Evolutionary conservation across 495 filamentous ascomycete species (phyloP), one percentile per base, ranked within the genome.

Genomic region (Neurospora sp.): DNA sequence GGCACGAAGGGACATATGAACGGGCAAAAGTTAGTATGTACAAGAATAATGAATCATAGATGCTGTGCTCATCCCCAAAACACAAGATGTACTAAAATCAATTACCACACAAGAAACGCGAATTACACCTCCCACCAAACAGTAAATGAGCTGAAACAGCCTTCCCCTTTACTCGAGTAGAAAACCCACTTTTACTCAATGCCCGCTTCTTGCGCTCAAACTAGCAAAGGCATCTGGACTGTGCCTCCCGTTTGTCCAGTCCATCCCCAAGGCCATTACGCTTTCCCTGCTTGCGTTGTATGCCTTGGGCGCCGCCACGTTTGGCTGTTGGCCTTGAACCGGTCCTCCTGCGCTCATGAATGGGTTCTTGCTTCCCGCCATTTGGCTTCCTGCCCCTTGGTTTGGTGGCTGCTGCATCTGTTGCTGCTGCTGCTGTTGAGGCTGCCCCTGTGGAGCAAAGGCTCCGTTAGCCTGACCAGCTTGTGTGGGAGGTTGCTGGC

Each of bases 211-310:
- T 44, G 93, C 90, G 80, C 94, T 98, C 79, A 99, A 84, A 77
- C 92, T 94, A n/a, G 94, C 91, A 88, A 98, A 99, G 39, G 96
- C 95, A 84, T 99, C 96, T 20, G 96, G 96, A 77, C 94, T 97
- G 81, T 98, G 94, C 62, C 95, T 86, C 10, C 95, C 94, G 75
- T 88, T 89, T 46, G 87, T 90, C 84, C 85, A 86, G 86, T 90
- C 84, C 90, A 89, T 54, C 76, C 89, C 90, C 75, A 81, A 84
- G 72, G 84, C 92, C 80, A 97, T 93, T 73, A 96, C 91, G 77
- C 95, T 98, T 76, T 96, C 96, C 75, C 96, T 89, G 81, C 93
- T 98, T 75, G 91, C 89, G 77, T 97, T 93, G 48, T 86, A 80
- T 70, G 78, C 70, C 72, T 80, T 72, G 59, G 73, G 74, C 72